Base-by-base conservation (phyloP, 2,329 filamentous ascomycete genomes). In the Paramyrothecium sp. region DNA sequence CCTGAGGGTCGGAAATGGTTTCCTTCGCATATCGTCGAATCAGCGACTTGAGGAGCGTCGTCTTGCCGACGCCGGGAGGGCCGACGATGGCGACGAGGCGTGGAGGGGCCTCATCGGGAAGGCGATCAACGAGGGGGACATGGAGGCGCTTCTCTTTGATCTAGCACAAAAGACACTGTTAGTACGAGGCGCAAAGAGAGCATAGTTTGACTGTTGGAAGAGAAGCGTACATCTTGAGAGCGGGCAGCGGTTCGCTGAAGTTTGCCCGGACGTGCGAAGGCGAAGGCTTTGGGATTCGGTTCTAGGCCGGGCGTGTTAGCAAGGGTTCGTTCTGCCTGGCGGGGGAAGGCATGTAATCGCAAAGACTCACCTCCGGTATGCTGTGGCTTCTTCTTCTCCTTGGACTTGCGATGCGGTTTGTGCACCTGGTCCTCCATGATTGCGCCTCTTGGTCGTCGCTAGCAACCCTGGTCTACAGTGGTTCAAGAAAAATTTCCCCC, bases 1-100 rank as follows among this genome's bases (percentile, higher is more conserved):
- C 95, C 65, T 90, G 89, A 1, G 95, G 95, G 33, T 94, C 88
- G 30, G 92, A 89, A 46, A 99, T 85, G 0, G 92, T 94, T 73
- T 99, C 95, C 72, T 99, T 99, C 50, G 95, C 91, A 78, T 98
- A 98, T 72, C 95, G 85, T 64, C 92, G 89, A 68, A 99, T 90
- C 58, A 99, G 81, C 13, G 93, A 97, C 73, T 98, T 99, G 71
- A 98, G 87, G 41, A 98, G 82, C 0, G 94, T 98, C 3, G 94
- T 97, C 80, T 98, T 98, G 65, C 94, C 95, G 52, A 93, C 94
- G 58, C 95, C 95, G 1, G 95, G 92, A 56, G 95, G 95, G 55
- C 95, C 96, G 70, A 98, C 93, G 59, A 99, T 93, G 60, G 92
- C 88, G 66, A 98, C 94, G 57, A 99, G 87, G 58, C 96, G 87